Base-by-base conservation (phyloP, 2,329 filamentous ascomycete genomes). In the Lasiodiplodia gonubiensis region DNA sequence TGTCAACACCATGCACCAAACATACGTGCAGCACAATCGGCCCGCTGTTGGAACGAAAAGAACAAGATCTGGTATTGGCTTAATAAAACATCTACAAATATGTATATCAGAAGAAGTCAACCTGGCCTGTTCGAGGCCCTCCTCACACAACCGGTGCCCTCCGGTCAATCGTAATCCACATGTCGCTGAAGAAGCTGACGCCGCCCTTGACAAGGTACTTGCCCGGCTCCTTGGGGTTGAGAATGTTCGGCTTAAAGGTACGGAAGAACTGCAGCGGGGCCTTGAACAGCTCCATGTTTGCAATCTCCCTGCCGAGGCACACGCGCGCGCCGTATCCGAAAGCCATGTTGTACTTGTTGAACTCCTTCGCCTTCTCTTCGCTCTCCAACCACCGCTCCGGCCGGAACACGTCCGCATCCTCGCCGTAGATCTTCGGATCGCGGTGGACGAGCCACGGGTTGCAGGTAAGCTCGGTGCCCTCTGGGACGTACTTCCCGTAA, bases 261-360 rank as follows among this genome's bases (percentile, higher is more conserved):
- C 80, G 74, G 57, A 83, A 79, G 70, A 84, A 82, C 70, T 81
- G 64, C 61, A 74, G 49, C 18, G 67, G 80, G 3, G 71, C 78
- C 76, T 86, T 86, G 72, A 80, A 85, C 63, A 86, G 70, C 74
- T 86, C 84, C 82, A 86, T 84, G 71, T 82, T 78, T 1, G 83
- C 84, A 68, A 86, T 83, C 52, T 84, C 79, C 68, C 79, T 80
- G 0, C 85, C 84, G 52, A 86, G 70, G 67, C 84, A 86, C 14
- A 81, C 76, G 12, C 82, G 74, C 0, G 82, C 72, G 0, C 85
- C 85, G 73, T 84, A 84, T 0, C 84, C 84, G 67, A 86, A 86
- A 0, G 76, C 77, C 72, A 86, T 80, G 67, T 79, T 82, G 66
- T 83, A 83, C 73, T 82, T 84, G 52, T 80, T 78, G 67, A 80